Percentiles rank a stretch among this genome's conserved stretches.
Conservation (phyloP, 2,329 filamentous ascomycete species). For the Ilyonectria mors-panacis region DNA sequence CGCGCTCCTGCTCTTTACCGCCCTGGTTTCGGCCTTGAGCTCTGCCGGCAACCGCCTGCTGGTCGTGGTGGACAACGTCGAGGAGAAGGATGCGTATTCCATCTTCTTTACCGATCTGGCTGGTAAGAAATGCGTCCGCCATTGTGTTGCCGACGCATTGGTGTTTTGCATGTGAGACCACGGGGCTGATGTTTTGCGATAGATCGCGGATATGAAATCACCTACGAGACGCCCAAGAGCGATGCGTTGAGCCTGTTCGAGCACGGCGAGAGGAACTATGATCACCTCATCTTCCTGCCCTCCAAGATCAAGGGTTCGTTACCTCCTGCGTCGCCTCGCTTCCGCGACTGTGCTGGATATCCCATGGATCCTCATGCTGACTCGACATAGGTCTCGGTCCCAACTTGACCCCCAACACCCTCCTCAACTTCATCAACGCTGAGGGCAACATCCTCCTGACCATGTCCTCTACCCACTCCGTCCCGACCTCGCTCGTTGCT, state of each 20-base stretch:
- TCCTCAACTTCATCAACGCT: conserved; percentile 92
- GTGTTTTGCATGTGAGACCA: neutral
- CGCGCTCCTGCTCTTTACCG: conserved; percentile 75
- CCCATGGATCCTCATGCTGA: conserved; percentile 29
- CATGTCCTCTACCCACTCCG: conserved; percentile 79
- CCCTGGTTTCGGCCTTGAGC: conserved; percentile 82
- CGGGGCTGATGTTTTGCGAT: conserved; percentile 42
- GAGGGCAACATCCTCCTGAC: conserved; percentile 92
- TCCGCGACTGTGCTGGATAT: neutral
- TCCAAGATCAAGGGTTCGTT: conserved; percentile 88
- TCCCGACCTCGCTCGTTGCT: conserved; percentile 81
- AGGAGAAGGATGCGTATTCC: conserved; percentile 86
- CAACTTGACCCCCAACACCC: conserved; percentile 84
- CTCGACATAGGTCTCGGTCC: conserved; percentile 81
- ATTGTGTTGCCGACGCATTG: neutral
- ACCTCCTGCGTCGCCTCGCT: conserved; percentile 16
- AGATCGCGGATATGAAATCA: conserved; percentile 88
- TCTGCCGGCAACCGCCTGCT: conserved; percentile 84
- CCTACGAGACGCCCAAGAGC: conserved; percentile 87
- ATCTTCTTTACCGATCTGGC: conserved; percentile 83
- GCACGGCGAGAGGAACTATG: conserved; percentile 89
- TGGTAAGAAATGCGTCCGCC: conserved; percentile 64
- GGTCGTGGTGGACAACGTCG: conserved; percentile 86
- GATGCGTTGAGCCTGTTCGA: conserved; percentile 83
- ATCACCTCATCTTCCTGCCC: conserved; percentile 91